These are phyloP conservation scores for Ustilago sp. DNA, from an alignment of 1,284 basidiomycete species.

Conservation along the genomic window DNA sequence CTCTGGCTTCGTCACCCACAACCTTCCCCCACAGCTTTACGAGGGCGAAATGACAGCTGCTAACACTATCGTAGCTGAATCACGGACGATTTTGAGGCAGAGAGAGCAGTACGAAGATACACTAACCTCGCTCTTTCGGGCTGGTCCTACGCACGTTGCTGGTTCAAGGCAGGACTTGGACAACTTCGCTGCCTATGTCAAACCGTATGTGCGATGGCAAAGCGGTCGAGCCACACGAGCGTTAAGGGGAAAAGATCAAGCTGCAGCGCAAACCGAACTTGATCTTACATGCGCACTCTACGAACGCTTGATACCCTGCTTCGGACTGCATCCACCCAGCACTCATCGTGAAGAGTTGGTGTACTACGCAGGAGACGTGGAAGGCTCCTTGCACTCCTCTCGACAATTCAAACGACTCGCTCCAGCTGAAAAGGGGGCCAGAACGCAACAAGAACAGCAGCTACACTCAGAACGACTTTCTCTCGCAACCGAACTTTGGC, in stretches of 20 bases:
- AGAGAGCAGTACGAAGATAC: slow-evolving; percentile 54
- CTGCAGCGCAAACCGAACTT: slow-evolving; percentile 27
- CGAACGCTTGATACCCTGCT: slow-evolving; percentile 36
- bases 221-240: slow-evolving; percentile 29
- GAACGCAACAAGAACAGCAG: slow-evolving; percentile 35
- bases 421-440: slow-evolving; percentile 14
- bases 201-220: slow-evolving; percentile 52
- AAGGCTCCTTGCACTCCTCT: slow-evolving; percentile 25
- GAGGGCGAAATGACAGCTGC: slow-evolving; percentile 59
- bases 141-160: slow-evolving; percentile 3
- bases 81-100: slow-evolving; percentile 22
- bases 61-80: slow-evolving; percentile 42
- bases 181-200: slow-evolving; percentile 32
- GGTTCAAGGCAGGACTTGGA: slow-evolving; percentile 29
- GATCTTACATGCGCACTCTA: slow-evolving; percentile 38
- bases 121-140: slow-evolving; percentile 5
- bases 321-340: slow-evolving; percentile 40
- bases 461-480: slow-evolving; percentile 26
- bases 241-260: slow-evolving; percentile 43
- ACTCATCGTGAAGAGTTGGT: slow-evolving; percentile 31
- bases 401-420: slow-evolving; percentile 33
- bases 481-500: slow-evolving; percentile 58
- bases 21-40: slow-evolving; percentile 57
- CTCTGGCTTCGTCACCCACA: slow-evolving; percentile 56
- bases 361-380: slow-evolving; percentile 31